A percentile compares a stretch with the other conserved stretches of the same genome.
phyloP scores from a whole-genome alignment of 1,284 basidiomycete species.

The Trichosporon sp. region DNA sequence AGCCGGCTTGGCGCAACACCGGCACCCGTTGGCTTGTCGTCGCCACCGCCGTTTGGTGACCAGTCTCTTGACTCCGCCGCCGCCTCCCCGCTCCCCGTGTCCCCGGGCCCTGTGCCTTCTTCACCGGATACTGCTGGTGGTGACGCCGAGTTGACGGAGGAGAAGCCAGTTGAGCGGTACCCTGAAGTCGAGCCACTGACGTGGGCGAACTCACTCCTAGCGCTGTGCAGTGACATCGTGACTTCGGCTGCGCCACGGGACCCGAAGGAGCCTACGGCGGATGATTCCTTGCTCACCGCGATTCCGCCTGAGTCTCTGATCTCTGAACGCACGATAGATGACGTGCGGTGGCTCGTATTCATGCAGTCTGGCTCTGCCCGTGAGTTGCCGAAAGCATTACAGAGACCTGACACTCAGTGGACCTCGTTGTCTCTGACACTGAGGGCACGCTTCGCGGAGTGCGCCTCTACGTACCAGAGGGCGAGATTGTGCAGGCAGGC shows the following conservation, averaged over 20 bases:
- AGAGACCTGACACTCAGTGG: conserved; percentile 20
- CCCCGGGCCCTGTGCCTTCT: conserved; percentile 13
- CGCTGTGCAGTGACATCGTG: conserved; percentile 20
- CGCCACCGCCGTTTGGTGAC: conserved; percentile 20
- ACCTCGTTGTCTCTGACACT: neutral
- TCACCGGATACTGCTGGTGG: conserved; percentile 28
- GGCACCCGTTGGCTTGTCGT: neutral
- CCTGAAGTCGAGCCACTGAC: conserved; percentile 29
- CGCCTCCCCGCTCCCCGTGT: conserved; percentile 9
- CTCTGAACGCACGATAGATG: conserved; percentile 18
- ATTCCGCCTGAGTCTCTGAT: neutral
- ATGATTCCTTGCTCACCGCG: neutral
- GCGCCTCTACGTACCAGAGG: neutral
- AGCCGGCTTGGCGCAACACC: conserved; percentile 10
- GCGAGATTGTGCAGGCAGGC: conserved; percentile 27
- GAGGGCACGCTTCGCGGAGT: neutral
- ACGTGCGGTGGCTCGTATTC: conserved; percentile 23
- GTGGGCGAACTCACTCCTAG: conserved; percentile 30
- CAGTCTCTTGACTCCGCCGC: conserved; percentile 1
- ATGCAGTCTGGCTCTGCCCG: neutral
- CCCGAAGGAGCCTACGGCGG: neutral
- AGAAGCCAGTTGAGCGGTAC: conserved; percentile 12
- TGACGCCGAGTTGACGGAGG: neutral
- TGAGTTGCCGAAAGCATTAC: neutral
- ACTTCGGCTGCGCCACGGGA: neutral